phyloP scores from a whole-genome alignment of 2,329 filamentous ascomycete species.

The Phialophora verrucosa region DNA sequence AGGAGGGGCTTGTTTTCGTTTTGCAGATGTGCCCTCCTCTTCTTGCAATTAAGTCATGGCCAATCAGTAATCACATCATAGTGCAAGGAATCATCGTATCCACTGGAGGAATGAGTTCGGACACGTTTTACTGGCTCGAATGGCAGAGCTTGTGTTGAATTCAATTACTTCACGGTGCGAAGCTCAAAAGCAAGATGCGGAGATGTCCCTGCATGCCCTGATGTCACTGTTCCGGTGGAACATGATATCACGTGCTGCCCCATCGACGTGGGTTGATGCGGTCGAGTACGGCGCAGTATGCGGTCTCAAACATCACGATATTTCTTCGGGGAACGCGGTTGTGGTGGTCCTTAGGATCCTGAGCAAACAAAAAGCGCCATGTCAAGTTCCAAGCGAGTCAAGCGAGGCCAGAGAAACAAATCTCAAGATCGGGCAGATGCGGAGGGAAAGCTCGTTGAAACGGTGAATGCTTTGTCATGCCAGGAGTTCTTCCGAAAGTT shows the following conservation, averaged over 20 bases:
- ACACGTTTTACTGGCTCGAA: slow-evolving; percentile 6
- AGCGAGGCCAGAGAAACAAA: background rate
- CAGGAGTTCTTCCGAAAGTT: slow-evolving; percentile 48
- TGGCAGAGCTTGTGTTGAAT: background rate
- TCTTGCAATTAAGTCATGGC: slow-evolving; percentile 1
- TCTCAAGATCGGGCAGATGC: slow-evolving; percentile 10
- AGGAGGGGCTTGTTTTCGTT: slow-evolving; percentile 3
- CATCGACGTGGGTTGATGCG: background rate
- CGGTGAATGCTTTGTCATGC: slow-evolving; percentile 49
- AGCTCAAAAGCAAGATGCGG: slow-evolving; percentile 9
- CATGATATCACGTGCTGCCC: background rate
- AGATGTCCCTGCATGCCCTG: slow-evolving; percentile 2
- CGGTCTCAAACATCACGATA: background rate
- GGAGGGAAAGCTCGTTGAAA: slow-evolving; percentile 46
- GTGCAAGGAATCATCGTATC: background rate
- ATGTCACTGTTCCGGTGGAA: slow-evolving; percentile 8
- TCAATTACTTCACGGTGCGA: slow-evolving; percentile 3
- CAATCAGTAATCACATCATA: slow-evolving; percentile 11
- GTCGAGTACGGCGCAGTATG: background rate
- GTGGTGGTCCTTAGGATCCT: background rate
- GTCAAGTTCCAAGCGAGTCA: slow-evolving; percentile 4
- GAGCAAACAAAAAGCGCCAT: background rate
- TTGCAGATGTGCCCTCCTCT: background rate
- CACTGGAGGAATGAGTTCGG: slow-evolving; percentile 12
- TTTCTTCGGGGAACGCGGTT: slow-evolving; percentile 7